Evolutionary conservation across 106 monocot genomes (phyloP), one percentile per base, ranked within the genome.

Genomic region (Narthecium ossifragum): DNA sequence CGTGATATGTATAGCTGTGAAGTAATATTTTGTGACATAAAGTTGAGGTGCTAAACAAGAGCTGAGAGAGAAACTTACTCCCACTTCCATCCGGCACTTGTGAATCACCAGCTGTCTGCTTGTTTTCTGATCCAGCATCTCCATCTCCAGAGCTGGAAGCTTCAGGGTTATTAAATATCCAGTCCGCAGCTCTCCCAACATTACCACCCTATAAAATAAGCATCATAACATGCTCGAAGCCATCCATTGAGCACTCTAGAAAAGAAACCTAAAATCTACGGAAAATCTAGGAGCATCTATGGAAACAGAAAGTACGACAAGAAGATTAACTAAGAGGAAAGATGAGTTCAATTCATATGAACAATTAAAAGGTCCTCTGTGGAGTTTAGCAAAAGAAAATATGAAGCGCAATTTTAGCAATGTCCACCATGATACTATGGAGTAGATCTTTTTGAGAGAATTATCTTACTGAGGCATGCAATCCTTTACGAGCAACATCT

Each of bases 121-220:
- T 57, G 30, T 41, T 64, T 67, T 66, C 77, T 28, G 80, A 70
- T 22, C 80, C 41, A 39, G 67, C 70, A 55, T 90, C 83, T 41
- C 70, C 64, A 40, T 78, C 80, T 53, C 64, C 48, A 14, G 78
- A 63, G 47, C 31, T 66, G 8, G 84, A 84, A 53, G 59, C 78
- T 70, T 86, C 78, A 8, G 90, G 90, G 51, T 90, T 64, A 68
- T 64, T 96, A 68, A 96, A 90, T 78, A 96, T 96, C 94, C 94
- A 96, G 43, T 96, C 94, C 21, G 90, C 86, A 31, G 94, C 94
- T 55, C 69, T 80, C 65, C 90, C 94, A 38, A 96, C 76, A 50
- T 78, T 81, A 46, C 94, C 94, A 56, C 80, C 90, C 94, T 96
- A 57, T 34, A 31, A 66, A 21, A n/a, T 24, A 37, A 52, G 36